Evolutionary conservation across 2,329 filamentous ascomycete species (phyloP), one percentile per base, ranked within the genome.

Genomic region (Colletotrichum salicis): DNA sequence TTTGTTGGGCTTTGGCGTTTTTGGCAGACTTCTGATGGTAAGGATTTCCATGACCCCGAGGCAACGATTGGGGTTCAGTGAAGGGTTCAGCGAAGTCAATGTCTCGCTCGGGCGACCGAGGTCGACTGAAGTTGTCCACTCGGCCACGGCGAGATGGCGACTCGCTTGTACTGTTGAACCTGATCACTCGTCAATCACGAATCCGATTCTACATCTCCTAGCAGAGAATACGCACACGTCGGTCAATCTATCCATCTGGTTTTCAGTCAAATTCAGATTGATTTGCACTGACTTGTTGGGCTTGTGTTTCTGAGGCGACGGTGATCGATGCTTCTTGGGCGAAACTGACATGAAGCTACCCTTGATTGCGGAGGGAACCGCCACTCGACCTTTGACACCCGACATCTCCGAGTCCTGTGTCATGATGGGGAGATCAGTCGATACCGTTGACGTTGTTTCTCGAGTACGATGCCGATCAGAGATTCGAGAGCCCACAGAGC

Each of bases 221-320:
- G 24, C 2, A 27, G 12, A 13, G 7, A 51, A 24, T 33, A 56
- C 84, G 72, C 80, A 87, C 86, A 81, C 84, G 59, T 84, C 80
- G 4, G 86, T 83, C 55, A 87, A 79, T 70, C 80, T 84, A 67
- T 87, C 83, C 80, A 87, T 83, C 71, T 87, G 84, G 0, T 80
- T 82, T 57, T 87, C 84, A 5, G 85, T 87, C 66, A 87, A 74
- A 72, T 86, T 86, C 74, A 87, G 80, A 29, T 85, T 84, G 35
- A 87, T 82, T 51, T 85, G 82, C 24, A 87, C 78, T 2, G 82
- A 82, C 56, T 84, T 81, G 24, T 82, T 79, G 22, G 74, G 66
- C 24, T 76, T 75, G 2, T 79, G 78, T 64, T 82, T 80, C 51
- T 76, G 78, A 5, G 80, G 81, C 4, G 84, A 83, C 2, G 78